Evolutionary conservation across 176 grass and related monocot genomes (phyloP), one percentile per base, ranked within the genome.

Genomic region (Oryza longistaminata): DNA sequence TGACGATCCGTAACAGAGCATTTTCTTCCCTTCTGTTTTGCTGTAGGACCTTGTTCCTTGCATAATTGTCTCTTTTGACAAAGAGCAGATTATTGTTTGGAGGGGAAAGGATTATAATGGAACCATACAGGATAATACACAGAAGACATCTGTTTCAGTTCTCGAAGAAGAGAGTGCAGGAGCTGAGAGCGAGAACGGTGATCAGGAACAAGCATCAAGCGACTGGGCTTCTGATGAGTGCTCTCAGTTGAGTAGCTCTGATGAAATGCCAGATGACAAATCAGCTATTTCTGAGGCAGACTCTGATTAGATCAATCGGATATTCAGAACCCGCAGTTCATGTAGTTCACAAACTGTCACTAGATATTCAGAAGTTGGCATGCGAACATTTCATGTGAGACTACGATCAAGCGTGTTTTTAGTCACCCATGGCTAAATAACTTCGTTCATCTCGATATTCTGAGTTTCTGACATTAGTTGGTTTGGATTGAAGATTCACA

Each of bases 11-110:
- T 40, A 8, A 40, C 39, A 40, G 39, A 40, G 39, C 39, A 40
- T 40, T 40, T 40, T 40, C 39, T 40, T 40, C 39, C 39, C 39
- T 40, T 40, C 39, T 40, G 6, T 81, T 66, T 86, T 87, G 52
- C 1, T 73, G 50, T 25, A 95, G 95, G 93, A 95, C 13, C 74
- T 95, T 86, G 95, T 97, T 86, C 95, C 93, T 82, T 97, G 95
- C 83, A 85, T 93, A 75, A 52, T 89, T 80, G 89, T 95, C 29
- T 92, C 85, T 44, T 97, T 97, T 71, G 85, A 93, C 35, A 94
- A 90, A 74, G 95, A 91, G 49, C 95, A 97, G 76, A 97, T 97
- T 82, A 82, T 97, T 68, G 55, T 95, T 55, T 95, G 95, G 95
- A 88, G 89, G 80, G 93, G 95, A 75, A 95, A 90, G 31, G 87